phyloP scores from a whole-genome alignment of 2,329 filamentous ascomycete species.

The Pyricularia pennisetigena region DNA sequence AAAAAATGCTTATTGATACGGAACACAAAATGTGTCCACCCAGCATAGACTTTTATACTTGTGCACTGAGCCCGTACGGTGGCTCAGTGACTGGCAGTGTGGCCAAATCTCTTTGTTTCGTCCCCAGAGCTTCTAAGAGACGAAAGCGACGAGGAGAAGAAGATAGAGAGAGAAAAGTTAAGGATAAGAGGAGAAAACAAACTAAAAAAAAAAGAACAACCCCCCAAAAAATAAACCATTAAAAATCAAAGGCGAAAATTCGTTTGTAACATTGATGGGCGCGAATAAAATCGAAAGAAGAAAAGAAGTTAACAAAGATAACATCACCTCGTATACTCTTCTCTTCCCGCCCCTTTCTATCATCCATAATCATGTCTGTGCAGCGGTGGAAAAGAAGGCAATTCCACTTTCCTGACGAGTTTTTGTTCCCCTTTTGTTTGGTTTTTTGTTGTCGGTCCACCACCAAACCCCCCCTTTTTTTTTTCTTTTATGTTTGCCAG shows the following conservation, averaged over 20 bases:
- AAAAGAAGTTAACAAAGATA: background rate
- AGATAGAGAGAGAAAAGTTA: background rate
- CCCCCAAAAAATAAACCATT: background rate
- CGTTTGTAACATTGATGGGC: background rate
- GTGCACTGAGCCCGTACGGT: too few species aligned
- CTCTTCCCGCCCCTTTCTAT: background rate
- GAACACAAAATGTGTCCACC: background rate
- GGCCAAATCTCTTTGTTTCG: background rate
- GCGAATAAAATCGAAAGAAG: background rate
- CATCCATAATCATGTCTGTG: background rate
- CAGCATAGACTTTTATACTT: too few species aligned
- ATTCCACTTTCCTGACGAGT: background rate
- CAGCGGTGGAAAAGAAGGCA: background rate
- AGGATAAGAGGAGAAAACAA: background rate
- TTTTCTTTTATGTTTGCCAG: background rate
- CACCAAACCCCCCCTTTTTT: background rate
- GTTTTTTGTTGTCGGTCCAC: too few species aligned
- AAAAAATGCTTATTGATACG: background rate
- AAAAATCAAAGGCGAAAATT: conserved; percentile 1
- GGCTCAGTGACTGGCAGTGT: too few species aligned
- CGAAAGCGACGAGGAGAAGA: background rate
- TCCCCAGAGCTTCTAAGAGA: background rate
- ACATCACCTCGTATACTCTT: background rate
- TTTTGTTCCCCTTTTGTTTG: background rate
- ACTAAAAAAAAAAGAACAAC: conserved; percentile 2